Evolutionary conservation across 83 land plant species (phyloP).

Genomic region (Picea abies): DNA sequence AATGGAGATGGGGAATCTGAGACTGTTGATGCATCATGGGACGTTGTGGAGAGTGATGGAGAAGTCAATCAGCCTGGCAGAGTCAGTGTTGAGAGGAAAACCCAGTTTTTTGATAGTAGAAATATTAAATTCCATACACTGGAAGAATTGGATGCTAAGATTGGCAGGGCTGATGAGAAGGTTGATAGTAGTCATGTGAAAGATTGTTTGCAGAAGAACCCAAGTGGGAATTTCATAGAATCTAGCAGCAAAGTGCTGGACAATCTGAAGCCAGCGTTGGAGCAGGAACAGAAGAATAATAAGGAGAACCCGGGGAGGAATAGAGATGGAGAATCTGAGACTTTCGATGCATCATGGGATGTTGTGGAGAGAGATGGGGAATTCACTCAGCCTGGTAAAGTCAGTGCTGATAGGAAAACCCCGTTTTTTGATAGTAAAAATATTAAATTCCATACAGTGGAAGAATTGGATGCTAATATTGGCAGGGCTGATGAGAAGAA

Average conservation of each 20-base stretch:
- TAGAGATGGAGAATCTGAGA: background rate
- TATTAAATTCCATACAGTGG: slow-evolving; percentile 40
- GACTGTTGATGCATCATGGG: background rate
- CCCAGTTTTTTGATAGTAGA: background rate
- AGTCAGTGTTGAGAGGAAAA: slow-evolving; percentile 11
- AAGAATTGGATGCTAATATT: slow-evolving; percentile 46
- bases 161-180: slow-evolving; percentile 17
- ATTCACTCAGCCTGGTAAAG: background rate
- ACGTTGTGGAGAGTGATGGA: background rate
- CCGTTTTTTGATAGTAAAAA: background rate
- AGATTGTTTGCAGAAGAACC: background rate
- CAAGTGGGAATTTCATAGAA: background rate
- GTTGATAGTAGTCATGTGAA: too few relatives aligned
- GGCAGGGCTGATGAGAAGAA: slow-evolving; percentile 18
- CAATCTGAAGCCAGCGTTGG: slow-evolving; percentile 48
- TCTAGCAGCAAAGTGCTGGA: slow-evolving; percentile 52
- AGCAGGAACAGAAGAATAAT: slow-evolving; percentile 9
- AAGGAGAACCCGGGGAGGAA: background rate
- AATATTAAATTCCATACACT: slow-evolving; percentile 37
- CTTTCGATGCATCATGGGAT: background rate
- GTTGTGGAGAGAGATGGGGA: background rate
- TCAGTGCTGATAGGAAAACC: slow-evolving; percentile 7
- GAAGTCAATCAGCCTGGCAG: background rate
- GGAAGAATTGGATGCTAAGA: slow-evolving; percentile 51
- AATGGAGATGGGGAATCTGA: background rate